Conservation (phyloP, 1,284 basidiomycete species). For the Ceratobasidium sp. region DNA sequence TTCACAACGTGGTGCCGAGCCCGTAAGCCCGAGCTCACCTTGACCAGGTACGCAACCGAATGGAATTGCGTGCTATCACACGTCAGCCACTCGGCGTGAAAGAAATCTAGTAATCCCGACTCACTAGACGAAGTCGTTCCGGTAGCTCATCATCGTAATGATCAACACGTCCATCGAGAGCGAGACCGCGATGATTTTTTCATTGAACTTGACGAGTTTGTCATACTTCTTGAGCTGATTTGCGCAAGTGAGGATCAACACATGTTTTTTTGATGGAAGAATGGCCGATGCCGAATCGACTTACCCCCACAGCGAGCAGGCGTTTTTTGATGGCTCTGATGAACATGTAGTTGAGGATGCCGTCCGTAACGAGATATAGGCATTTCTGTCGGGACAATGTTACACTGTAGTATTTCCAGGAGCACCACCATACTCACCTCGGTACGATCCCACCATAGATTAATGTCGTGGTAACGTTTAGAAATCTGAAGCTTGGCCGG, state of each 20-base stretch:
- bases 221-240: constrained; percentile 47
- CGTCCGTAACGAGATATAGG: constrained; percentile 51
- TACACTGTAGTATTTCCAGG: background rate
- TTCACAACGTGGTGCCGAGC: background rate
- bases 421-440: constrained; percentile 28
- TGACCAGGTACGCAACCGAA: constrained; percentile 49
- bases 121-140: constrained; percentile 47
- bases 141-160: constrained; percentile 49
- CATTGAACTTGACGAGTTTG: constrained; percentile 49
- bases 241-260: no score
- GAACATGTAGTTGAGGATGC: constrained; percentile 48
- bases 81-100: background rate
- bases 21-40: constrained; percentile 12
- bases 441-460: constrained; percentile 47
- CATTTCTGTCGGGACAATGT: constrained; percentile 29
- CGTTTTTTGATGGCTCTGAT: constrained; percentile 46
- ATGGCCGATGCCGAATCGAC: background rate
- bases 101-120: background rate
- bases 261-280: background rate
- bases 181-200: constrained; percentile 48
- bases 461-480: constrained; percentile 46
- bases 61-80: constrained; percentile 43
- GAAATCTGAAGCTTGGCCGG: constrained; percentile 49
- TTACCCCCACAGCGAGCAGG: constrained; percentile 48
- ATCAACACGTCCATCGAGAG: constrained; percentile 50